Conservation (phyloP, 2,329 filamentous ascomycete species). For the Fusarium sp. region DNA sequence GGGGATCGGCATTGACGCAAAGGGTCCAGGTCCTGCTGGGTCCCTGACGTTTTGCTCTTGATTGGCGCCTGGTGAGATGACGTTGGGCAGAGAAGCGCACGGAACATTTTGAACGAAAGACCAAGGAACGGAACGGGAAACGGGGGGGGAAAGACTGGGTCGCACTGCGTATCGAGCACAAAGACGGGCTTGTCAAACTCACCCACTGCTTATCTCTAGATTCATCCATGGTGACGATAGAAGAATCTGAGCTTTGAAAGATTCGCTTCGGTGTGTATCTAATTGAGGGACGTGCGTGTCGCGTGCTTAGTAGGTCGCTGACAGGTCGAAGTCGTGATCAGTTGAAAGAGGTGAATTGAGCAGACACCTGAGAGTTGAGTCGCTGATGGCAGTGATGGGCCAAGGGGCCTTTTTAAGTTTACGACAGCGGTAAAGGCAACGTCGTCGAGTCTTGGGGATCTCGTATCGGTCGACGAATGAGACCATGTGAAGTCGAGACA, state of each 20-base stretch:
- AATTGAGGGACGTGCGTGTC: neutral
- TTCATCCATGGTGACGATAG: conserved; percentile 35
- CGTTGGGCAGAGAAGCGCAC: conserved; percentile 33
- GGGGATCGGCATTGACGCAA: conserved; percentile 40
- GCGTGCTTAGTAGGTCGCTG: neutral
- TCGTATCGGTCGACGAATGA: conserved; percentile 6
- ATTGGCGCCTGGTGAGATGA: conserved; percentile 30
- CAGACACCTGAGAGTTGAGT: neutral
- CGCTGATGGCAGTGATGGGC: neutral
- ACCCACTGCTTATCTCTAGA: conserved; percentile 63
- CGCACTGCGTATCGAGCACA: conserved; percentile 15
- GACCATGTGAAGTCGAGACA: neutral
- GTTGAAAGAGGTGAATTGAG: neutral
- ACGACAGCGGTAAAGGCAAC: neutral
- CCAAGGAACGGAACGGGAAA: conserved; percentile 13
- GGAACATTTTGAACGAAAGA: conserved; percentile 10
- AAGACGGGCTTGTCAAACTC: conserved; percentile 43
- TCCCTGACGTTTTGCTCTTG: conserved; percentile 33
- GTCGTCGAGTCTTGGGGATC: neutral
- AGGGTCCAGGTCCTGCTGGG: conserved; percentile 34
- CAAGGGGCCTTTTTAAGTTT: neutral
- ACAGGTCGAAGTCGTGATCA: neutral
- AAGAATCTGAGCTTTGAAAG: conserved; percentile 3
- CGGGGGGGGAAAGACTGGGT: conserved; percentile 22
- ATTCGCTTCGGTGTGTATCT: neutral